These are phyloP conservation scores for Lunasporangiospora selenospora DNA, from an alignment of 192 early-diverging fungal species.

Conservation along the genomic window DNA sequence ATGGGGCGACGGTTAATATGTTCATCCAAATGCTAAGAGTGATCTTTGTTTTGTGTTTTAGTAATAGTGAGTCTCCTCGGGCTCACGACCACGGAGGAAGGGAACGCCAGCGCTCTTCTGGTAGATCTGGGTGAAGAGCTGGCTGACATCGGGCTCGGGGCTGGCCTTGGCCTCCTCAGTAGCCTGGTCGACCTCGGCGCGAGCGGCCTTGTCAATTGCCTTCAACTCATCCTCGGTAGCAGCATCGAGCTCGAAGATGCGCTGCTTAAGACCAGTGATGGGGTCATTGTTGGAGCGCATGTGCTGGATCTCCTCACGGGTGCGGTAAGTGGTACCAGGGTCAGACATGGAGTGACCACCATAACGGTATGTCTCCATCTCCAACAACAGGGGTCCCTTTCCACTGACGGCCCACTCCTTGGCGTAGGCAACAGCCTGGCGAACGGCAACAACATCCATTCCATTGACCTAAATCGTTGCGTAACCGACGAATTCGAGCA, in stretches of 20 bases:
- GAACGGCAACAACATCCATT: slow-evolving; percentile 95
- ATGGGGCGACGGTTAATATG: too few species aligned
- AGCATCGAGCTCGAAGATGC: slow-evolving; percentile 73
- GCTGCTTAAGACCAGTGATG: slow-evolving; percentile 91
- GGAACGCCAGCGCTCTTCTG: slow-evolving; percentile 75
- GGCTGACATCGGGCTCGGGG: slow-evolving; percentile 70
- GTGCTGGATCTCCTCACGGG: slow-evolving; percentile 98
- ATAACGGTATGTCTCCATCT: slow-evolving; percentile 98
- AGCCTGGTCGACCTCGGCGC: slow-evolving; percentile 85
- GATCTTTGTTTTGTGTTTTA: too few species aligned
- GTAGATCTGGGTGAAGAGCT: slow-evolving; percentile 89
- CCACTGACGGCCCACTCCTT: slow-evolving; percentile 83
- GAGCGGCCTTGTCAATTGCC: slow-evolving; percentile 93
- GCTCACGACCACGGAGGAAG: slow-evolving; percentile 82
- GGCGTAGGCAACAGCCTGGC: slow-evolving; percentile 83
- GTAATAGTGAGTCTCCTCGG: slow-evolving; percentile 65
- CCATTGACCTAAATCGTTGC: slow-evolving; percentile 66
- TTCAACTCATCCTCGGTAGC: slow-evolving; percentile 90
- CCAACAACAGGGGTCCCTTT: slow-evolving; percentile 92
- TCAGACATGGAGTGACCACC: slow-evolving; percentile 99
- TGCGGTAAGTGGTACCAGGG: slow-evolving; percentile 98
- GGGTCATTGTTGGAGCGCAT: slow-evolving; percentile 95
- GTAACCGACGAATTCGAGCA: background rate
- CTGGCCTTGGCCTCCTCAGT: slow-evolving; percentile 81
- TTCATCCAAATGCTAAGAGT: too few species aligned